Base-by-base conservation (phyloP, 2,329 filamentous ascomycete genomes). In the Aureobasidium sp. region DNA sequence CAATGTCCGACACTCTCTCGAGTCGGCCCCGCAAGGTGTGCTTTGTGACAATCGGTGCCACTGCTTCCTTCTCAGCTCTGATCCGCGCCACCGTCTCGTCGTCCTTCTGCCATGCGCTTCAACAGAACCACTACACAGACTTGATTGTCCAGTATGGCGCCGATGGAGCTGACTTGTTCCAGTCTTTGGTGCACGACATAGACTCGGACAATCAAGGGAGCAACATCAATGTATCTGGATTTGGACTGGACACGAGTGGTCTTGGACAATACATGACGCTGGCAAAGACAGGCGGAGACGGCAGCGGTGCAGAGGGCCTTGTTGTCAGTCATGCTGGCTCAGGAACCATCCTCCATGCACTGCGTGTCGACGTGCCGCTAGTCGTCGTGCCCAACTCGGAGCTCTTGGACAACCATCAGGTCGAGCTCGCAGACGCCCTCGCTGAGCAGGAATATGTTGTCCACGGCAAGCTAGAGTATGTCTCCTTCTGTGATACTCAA, bases 21-120 rank as follows among this genome's bases (percentile, higher is more conserved):
- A 47, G 15, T 41, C 62, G 47, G 12, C 64, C 51, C 17, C 68
- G 67, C 36, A 80, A 78, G 65, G 78, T 78, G 59, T 94, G 90
- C 72, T 89, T 99, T 67, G 87, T 97, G 61, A 97, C 94, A 0
- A 88, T 96, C 34, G 94, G 94, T 62, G 93, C 94, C 6, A 99
- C 93, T 0, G 91, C 92, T 17, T 84, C 88, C 22, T 99, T 99
- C 75, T 80, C 82, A 58, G 75, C 80, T 7, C 83, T 99, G 2
- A 82, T 96, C 62, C 76, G 81, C 47, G 83, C 87, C 36, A 83
- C 87, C 12, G 77, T 95, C 6, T 76, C 81, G 20, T 76, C 81
- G 0, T 68, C 73, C 0, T 92, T 94, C 70, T 79, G 95, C 64
- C 67, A 77, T 6, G 78, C 81, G 5, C 81, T 97, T 14, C 70